Evolutionary conservation across 2,329 filamentous ascomycete species (phyloP), one percentile per base, ranked within the genome.

Genomic region (Leptographium galeiforme): DNA sequence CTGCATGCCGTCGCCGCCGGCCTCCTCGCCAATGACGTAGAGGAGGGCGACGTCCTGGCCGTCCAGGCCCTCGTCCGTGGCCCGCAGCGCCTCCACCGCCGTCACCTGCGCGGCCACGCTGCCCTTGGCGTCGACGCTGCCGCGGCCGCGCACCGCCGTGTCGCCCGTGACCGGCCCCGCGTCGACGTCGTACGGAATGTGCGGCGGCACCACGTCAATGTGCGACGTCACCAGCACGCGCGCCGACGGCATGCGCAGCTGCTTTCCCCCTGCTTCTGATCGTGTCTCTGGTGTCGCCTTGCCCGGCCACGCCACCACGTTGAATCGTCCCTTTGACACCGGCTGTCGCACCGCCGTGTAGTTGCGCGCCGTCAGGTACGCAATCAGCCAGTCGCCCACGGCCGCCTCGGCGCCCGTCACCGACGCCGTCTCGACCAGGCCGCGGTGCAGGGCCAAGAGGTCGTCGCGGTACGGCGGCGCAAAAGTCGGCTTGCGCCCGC

Each of bases 1-100:
- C 34, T 64, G 65, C 91, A 97, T 97, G 10, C 91, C 91, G 57
- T 85, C 84, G 11, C 91, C 91, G 4, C 73, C 73, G 3, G 75
- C 77, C 67, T 97, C 91, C 67, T 98, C 91, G 56, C 88, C 89
- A 0, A 95, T 87, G 0, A 87, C 84, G 57, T 77, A 86, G 1
- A 85, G 65, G 14, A 87, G 69, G 56, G 81, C 73, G 0, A 82
- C 68, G 60, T n/a, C n/a, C n/a, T n/a, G n/a, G n/a, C n/a, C n/a
- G n/a, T n/a, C n/a, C n/a, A n/a, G n/a, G n/a, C n/a, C n/a, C n/a
- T n/a, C n/a, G n/a, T n/a, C n/a, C n/a, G n/a, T n/a, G n/a, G 64
- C 61, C 6, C 80, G 62, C 8, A 87, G 72, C 58, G 77, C 68
- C 56, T 77, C 69, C 4, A 87, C 69, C 0, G 88, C 88, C 25